phyloP scores from a whole-genome alignment of 2,329 filamentous ascomycete species.

The Aspergillus novofumigatus region DNA sequence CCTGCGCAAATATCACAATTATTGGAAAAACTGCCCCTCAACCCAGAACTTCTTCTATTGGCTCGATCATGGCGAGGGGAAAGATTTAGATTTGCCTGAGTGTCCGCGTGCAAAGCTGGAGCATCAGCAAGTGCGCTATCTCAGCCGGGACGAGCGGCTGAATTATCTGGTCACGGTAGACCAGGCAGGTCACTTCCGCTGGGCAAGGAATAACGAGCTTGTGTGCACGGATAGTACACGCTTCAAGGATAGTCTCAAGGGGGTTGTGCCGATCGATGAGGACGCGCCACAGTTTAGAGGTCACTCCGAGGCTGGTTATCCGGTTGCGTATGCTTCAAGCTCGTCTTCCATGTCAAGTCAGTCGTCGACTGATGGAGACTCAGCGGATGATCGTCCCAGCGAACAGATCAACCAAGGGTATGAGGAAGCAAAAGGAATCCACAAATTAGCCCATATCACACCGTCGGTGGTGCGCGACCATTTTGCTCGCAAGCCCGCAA shows the following conservation, averaged over 20 bases:
- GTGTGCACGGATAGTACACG: conserved; percentile 68
- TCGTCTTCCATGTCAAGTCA: conserved; percentile 13
- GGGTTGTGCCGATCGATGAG: conserved; percentile 62
- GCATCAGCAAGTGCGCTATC: conserved; percentile 74
- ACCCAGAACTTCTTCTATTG: conserved; percentile 92
- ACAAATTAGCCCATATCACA: conserved; percentile 63
- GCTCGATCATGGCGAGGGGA: conserved; percentile 79
- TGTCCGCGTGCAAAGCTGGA: conserved; percentile 73
- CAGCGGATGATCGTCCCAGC: conserved; percentile 32
- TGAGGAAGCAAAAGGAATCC: conserved; percentile 56
- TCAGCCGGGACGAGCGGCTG: conserved; percentile 75
- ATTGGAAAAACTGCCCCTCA: conserved; percentile 74
- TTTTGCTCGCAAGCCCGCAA: conserved; percentile 66
- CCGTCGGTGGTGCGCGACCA: conserved; percentile 73
- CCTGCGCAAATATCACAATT: conserved; percentile 72
- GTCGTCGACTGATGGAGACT: background rate
- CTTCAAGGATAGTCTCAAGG: conserved; percentile 76
- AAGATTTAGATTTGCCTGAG: conserved; percentile 61
- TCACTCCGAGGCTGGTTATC: conserved; percentile 25
- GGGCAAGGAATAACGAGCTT: conserved; percentile 74
- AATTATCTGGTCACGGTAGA: conserved; percentile 78
- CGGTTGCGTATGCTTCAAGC: conserved; percentile 19
- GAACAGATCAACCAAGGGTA: conserved; percentile 64
- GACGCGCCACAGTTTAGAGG: conserved; percentile 52
- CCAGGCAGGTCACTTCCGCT: conserved; percentile 69